Percentiles rank a stretch among this genome's conserved stretches.
Evolutionary conservation across 495 filamentous ascomycete genomes (phyloP).

Genomic region (Echria macrotheca): DNA sequence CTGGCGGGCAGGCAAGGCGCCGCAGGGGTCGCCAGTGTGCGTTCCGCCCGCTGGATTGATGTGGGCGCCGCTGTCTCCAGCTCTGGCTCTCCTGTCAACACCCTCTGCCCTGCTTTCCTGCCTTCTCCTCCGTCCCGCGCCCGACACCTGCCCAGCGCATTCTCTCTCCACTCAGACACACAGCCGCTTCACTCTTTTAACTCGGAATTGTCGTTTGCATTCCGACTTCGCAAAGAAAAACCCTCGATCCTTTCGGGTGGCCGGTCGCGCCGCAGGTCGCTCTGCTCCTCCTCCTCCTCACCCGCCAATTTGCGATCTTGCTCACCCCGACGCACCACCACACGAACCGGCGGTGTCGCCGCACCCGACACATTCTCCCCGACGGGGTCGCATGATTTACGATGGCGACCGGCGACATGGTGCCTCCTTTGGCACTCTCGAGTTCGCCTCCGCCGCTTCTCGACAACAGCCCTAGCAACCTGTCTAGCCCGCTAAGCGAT

Average conservation of each 20-base stretch:
- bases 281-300: slow-evolving; percentile 17
- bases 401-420: slow-evolving; percentile 45
- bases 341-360: slow-evolving; percentile 14
- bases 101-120: slow-evolving; percentile 5
- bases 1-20: slow-evolving; percentile 23
- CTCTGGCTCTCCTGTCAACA: slow-evolving; percentile 20
- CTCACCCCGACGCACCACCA: slow-evolving; percentile 13
- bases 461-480: slow-evolving; percentile 33
- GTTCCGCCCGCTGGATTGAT: slow-evolving; percentile 4
- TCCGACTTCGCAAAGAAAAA: too few species aligned
- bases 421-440: slow-evolving; percentile 37
- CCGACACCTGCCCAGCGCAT: too few species aligned
- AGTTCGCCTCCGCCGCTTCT: slow-evolving; percentile 38
- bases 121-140: too few species aligned
- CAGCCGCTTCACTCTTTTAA: too few species aligned
- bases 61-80: slow-evolving; percentile 10
- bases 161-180: too few species aligned
- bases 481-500: slow-evolving; percentile 78
- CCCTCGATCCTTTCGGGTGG: too few species aligned
- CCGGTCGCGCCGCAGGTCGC: slow-evolving; percentile 14
- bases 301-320: slow-evolving; percentile 27
- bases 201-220: too few species aligned
- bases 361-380: background rate
- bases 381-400: slow-evolving; percentile 22
- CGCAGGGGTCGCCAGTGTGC: slow-evolving; percentile 4